Evolutionary conservation across 2,329 filamentous ascomycete genomes (phyloP), one percentile per base, ranked within the genome.

Genomic region (Microdochium nivale): DNA sequence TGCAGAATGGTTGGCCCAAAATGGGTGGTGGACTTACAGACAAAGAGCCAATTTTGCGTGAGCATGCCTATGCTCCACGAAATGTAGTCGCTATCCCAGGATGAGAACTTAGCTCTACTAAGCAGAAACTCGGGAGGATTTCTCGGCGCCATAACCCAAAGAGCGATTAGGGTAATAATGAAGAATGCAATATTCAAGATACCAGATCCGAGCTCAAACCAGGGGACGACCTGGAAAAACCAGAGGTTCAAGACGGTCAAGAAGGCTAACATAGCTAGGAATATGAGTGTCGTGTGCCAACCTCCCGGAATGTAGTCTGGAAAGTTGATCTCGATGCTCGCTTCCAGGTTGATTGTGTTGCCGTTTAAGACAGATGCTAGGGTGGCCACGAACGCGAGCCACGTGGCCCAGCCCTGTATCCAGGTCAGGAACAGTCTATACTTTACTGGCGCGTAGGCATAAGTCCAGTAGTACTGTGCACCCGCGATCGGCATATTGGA

Each of bases 401-500:
- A 54, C 1, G 52, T 54, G 1, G 51, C 37, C 50, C 50, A 54
- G 1, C 52, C 52, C 11, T 52, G 50, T 9, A 54, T n/a, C 52
- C 52, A 54, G 16, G 50, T 52, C 5, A 54, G 50, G 32, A 54
- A 54, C 24, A 47, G 49, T 48, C 30, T 51, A 25, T 21, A 48
- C 25, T 46, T 23, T 2, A 16, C 25, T 21, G 52, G 52, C 1
- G 52, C 52, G 32, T 48, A 54, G 24, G 49, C 47, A 30, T 54
- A 52, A 11, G 53, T 54, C 53, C 53, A 54, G 27, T 51, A 51
- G 27, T 53, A 53, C 21, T 53, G 52, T 8, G 52, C 49, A 27
- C 52, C 52, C 13, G 52, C 52, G 33, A 53, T 47, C 13, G 52
- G 52, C 37, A 49, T 49, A 8, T 5, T 5, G 5, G 50, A 52